Conservation (phyloP, 352 stramenopile genomes). For the Phytophthora crassamura region DNA sequence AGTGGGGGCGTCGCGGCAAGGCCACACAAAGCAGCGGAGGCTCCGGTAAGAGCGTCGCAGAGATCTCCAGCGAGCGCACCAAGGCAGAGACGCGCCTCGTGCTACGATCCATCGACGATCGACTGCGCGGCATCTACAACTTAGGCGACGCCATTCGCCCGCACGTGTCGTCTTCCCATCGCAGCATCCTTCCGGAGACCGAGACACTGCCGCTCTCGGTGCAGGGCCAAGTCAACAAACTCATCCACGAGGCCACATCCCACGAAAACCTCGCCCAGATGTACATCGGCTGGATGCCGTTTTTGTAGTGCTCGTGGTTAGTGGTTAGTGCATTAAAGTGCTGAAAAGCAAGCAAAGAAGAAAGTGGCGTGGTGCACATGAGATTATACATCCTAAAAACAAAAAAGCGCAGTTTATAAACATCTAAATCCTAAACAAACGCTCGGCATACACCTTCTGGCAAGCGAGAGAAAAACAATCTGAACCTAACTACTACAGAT, state of each 20-base stretch:
- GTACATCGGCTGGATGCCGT: constrained; percentile 97
- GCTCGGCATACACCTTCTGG: no score
- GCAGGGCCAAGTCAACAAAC: constrained; percentile 93
- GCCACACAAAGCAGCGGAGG: constrained; percentile 51
- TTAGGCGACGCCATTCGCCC: constrained; percentile 80
- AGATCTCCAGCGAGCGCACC: constrained; percentile 73
- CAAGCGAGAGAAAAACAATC: not conserved
- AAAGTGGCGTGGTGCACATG: no score
- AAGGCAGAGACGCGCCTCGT: constrained; percentile 90
- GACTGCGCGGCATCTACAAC: constrained; percentile 94
- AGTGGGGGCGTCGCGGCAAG: constrained; percentile 89
- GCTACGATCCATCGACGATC: constrained; percentile 92
- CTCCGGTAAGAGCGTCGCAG: constrained; percentile 38
- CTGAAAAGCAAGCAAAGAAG: no score
- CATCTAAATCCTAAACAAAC: no score
- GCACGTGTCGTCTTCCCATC: constrained; percentile 69
- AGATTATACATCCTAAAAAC: no score
- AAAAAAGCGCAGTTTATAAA: no score
- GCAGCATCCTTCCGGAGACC: constrained; percentile 72
- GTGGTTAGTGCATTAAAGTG: no score
- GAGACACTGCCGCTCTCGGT: constrained; percentile 93
- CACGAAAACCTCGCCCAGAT: constrained; percentile 94
- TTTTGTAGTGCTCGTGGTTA: constrained; percentile 46
- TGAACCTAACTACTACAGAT: not conserved
- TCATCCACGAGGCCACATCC: constrained; percentile 94